phyloP scores from a whole-genome alignment of 768 basidiomycete species.

The Termitomyces sp. region DNA sequence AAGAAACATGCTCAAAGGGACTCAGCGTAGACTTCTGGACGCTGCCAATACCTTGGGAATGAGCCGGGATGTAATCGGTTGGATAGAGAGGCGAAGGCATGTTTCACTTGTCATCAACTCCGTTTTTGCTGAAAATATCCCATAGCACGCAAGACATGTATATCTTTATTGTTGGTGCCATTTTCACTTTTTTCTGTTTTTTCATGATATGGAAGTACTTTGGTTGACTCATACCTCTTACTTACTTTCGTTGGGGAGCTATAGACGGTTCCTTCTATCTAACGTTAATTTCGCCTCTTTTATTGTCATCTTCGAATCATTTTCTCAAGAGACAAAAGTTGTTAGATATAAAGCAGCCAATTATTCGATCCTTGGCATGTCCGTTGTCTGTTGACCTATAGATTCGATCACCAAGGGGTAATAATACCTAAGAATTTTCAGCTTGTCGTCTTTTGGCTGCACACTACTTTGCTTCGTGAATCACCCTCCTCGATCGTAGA shows the following conservation, averaged over 20 bases:
- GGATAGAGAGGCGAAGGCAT: conserved; percentile 94
- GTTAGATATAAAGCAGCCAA: no score
- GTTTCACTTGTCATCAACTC: conserved; percentile 16
- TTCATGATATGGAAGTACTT: conserved; percentile 90
- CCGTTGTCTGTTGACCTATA: background rate
- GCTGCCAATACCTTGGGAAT: conserved; percentile 93
- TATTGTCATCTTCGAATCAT: background rate
- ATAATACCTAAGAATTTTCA: background rate
- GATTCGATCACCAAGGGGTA: no score
- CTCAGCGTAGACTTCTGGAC: conserved; percentile 77
- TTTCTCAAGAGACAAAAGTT: background rate
- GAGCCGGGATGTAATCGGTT: conserved; percentile 91
- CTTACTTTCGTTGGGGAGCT: background rate
- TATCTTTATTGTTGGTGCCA: conserved; percentile 81
- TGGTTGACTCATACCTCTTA: conserved; percentile 34
- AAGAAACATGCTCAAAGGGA: conserved; percentile 91
- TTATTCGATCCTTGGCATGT: background rate
- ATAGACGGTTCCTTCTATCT: conserved; percentile 12
- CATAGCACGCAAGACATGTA: conserved; percentile 90
- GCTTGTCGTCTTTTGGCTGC: background rate
- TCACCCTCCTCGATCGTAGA: background rate
- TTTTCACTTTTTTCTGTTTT: conserved; percentile 90
- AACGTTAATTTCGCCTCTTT: conserved; percentile 12
- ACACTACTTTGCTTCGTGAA: background rate
- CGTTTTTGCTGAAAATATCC: conserved; percentile 1